A percentile compares a stretch with the other conserved stretches of the same genome.
These are phyloP conservation scores for Xanthoconium purpureum DNA, from an alignment of 768 basidiomycete species.

Conservation along the genomic window DNA sequence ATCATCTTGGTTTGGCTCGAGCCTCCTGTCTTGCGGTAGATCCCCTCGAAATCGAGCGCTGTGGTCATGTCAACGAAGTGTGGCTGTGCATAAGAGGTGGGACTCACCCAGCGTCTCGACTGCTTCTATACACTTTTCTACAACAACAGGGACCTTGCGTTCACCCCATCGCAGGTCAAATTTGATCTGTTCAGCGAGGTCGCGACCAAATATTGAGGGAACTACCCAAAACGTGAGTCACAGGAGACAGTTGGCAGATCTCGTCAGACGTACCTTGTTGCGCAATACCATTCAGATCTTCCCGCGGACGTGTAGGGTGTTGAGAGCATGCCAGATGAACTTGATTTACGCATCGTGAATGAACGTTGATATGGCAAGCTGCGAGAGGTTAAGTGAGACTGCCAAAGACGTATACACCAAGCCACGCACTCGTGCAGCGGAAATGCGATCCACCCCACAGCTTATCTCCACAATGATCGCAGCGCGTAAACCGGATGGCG, in stretches of 20 bases:
- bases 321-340: slow-evolving; percentile 66
- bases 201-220: slow-evolving; percentile 91
- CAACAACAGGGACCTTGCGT: slow-evolving; percentile 77
- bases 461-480: slow-evolving; percentile 96
- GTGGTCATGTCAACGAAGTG: slow-evolving; percentile 1
- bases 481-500: slow-evolving; percentile 83
- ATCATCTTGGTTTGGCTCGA: slow-evolving; percentile 89
- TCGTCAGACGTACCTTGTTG: slow-evolving; percentile 15
- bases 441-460: slow-evolving; percentile 98
- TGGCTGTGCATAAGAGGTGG: neutral
- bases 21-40: slow-evolving; percentile 97
- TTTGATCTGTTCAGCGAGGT: slow-evolving; percentile 78
- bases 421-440: slow-evolving; percentile 75
- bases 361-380: slow-evolving; percentile 86
- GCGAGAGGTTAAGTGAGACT: slow-evolving; percentile 1
- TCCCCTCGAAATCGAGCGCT: slow-evolving; percentile 96
- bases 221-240: slow-evolving; percentile 39
- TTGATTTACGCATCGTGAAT: slow-evolving; percentile 78
- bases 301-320: slow-evolving; percentile 36
- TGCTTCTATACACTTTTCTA: slow-evolving; percentile 94
- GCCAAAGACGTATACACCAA: neutral
- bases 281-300: slow-evolving; percentile 27
- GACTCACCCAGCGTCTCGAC: slow-evolving; percentile 81
- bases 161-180: slow-evolving; percentile 59
- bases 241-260: slow-evolving; percentile 11